Base-by-base conservation (phyloP, 2,329 filamentous ascomycete genomes). In the Alternaria gansuensis region DNA sequence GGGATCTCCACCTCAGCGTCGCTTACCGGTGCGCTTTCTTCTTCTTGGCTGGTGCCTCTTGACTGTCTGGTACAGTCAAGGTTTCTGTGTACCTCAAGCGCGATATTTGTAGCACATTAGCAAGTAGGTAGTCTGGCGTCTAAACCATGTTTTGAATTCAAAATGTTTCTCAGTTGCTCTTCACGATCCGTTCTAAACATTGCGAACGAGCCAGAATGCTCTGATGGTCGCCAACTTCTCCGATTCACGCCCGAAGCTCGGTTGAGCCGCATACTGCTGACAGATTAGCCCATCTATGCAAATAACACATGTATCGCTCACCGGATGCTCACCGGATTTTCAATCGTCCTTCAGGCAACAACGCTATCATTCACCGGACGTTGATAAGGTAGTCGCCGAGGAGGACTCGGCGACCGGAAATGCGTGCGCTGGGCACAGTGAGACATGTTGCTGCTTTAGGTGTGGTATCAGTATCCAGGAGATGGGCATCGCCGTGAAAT, bases 161-260 rank as follows among this genome's bases (percentile, higher is more conserved):
- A 23, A 24, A 33, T 31, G 5, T 11, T 6, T 7, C 17, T 4
- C 5, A 31, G 8, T 9, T 26, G 5, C 28, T 31, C 26, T 5
- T 21, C 10, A 1, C n/a, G 3, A 1, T 2, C n/a, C 2, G 0
- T 11, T 46, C 28, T 23, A 1, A 3, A 2, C 4, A 2, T 21
- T 33, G 6, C 23, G 28, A 6, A 24, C 0, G 2, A 33, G 17
- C 1, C 6, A 6, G 2, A 1, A 1, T 33, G 23, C n/a, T 46
- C 5, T 17, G 3, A 9, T 4, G 1, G n/a, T 14, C 5, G 28
- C 0, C n/a, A 11, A 0, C 10, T 29, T 5, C 6, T 39, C 28
- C 0, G 17, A 28, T 23, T 5, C 2, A 10, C 17, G 11, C 24
- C 21, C 21, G 13, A 31, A 11, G 6, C 4, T 6, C 29, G 2